phyloP scores from a whole-genome alignment of 1,284 basidiomycete genomes.

The Malassezia furfur region DNA sequence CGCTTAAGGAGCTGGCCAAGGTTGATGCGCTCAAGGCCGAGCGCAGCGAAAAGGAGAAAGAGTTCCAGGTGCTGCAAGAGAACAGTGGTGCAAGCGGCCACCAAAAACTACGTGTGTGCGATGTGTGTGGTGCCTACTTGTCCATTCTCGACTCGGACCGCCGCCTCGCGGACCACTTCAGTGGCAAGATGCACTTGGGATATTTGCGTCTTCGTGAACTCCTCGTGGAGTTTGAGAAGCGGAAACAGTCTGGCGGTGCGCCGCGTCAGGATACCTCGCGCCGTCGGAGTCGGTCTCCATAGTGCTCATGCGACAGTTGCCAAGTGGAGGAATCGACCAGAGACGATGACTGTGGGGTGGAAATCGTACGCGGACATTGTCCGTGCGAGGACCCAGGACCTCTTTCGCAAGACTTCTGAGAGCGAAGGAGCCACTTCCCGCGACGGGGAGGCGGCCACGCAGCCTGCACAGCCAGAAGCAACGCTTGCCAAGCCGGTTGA shows the following conservation, averaged over 20 bases:
- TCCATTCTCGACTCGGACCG: conserved; percentile 96
- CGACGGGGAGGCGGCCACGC: too few species aligned
- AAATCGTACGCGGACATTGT: conserved; percentile 1
- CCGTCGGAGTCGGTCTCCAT: conserved; percentile 18
- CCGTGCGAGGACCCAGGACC: background rate
- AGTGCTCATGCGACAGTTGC: background rate
- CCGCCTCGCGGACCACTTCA: conserved; percentile 97
- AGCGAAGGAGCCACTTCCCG: too few species aligned
- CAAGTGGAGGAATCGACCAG: background rate
- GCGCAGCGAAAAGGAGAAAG: conserved; percentile 91
- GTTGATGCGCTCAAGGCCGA: conserved; percentile 95
- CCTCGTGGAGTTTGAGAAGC: conserved; percentile 60
- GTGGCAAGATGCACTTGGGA: conserved; percentile 97
- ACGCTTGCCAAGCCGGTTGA: background rate
- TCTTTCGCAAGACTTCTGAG: background rate
- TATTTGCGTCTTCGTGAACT: conserved; percentile 95
- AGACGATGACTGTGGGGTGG: background rate
- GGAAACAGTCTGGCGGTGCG: background rate
- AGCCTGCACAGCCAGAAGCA: too few species aligned
- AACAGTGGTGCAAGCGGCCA: conserved; percentile 97
- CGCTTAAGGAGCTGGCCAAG: conserved; percentile 90
- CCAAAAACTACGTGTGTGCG: conserved; percentile 96
- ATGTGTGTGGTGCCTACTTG: conserved; percentile 97
- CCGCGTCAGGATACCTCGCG: conserved; percentile 3
- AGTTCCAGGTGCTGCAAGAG: conserved; percentile 90